Evolutionary conservation across 768 basidiomycete species (phyloP).

Genomic region (Porphyrellus cyaneotinctus): DNA sequence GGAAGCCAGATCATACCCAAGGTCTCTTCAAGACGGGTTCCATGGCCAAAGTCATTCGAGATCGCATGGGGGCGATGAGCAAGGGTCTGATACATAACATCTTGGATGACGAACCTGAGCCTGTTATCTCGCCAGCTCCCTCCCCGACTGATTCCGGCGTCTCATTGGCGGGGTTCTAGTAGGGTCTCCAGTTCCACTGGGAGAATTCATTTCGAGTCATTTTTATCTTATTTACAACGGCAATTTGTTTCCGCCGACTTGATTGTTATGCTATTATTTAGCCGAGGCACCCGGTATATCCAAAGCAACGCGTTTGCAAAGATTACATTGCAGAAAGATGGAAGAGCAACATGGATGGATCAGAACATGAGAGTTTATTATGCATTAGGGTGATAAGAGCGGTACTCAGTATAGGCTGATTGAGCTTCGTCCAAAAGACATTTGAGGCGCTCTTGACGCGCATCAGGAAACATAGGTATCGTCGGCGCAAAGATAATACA

Average conservation of each 20-base stretch:
- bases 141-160: not conserved
- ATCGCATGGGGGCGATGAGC: conserved; percentile 25
- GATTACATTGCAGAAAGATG: too few species aligned
- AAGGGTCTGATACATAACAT: conserved; percentile 14
- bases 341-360: not conserved
- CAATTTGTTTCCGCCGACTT: too few species aligned
- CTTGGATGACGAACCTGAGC: conserved; percentile 12
- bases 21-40: conserved; percentile 23
- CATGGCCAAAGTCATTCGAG: conserved; percentile 27
- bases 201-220: not conserved
- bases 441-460: conserved; percentile 8
- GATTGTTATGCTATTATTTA: too few species aligned
- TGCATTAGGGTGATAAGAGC: not conserved
- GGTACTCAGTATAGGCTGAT: not conserved
- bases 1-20: conserved; percentile 33
- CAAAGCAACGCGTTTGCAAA: too few species aligned
- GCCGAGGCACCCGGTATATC: too few species aligned
- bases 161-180: too few species aligned
- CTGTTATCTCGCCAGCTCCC: conserved; percentile 1
- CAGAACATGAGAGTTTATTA: not conserved
- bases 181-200: too few species aligned
- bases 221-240: not conserved
- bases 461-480: conserved; percentile 13
- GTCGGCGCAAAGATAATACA: conserved; percentile 12
- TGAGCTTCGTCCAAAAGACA: conserved; percentile 13